Conservation (phyloP, 2,329 filamentous ascomycete genomes). For the Scedosporium aurantiacum region DNA sequence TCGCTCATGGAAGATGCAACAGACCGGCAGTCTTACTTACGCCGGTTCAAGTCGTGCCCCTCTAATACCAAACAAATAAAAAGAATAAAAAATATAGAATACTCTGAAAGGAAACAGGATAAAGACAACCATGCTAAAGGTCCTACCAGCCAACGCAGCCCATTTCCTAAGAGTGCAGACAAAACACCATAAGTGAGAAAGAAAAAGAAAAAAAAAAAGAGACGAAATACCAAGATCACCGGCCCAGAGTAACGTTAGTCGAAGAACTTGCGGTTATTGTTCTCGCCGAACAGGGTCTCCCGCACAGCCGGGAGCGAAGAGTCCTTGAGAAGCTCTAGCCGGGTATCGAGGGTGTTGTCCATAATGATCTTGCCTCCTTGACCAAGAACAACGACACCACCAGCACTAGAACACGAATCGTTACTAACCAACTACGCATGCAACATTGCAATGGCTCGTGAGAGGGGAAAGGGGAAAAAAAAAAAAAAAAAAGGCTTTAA, state of each 20-base stretch:
- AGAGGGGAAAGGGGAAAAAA: not conserved
- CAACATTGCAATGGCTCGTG: not conserved
- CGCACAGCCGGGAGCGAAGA: slow-evolving; percentile 77
- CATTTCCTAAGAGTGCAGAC: not conserved
- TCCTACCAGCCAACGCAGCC: not conserved
- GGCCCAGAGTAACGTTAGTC: slow-evolving; percentile 45
- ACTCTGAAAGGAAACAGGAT: not conserved
- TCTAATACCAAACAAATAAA: not conserved
- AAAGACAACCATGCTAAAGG: not conserved
- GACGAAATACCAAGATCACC: not conserved
- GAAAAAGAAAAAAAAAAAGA: not conserved
- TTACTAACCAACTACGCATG: not conserved
- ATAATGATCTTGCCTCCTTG: slow-evolving; percentile 91
- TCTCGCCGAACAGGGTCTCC: slow-evolving; percentile 82
- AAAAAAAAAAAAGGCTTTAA: slow-evolving; percentile 14
- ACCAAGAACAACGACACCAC: slow-evolving; percentile 71
- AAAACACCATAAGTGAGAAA: not conserved
- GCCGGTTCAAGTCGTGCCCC: not conserved
- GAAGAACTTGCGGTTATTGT: slow-evolving; percentile 89
- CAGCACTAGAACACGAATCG: slow-evolving; percentile 49
- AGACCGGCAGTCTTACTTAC: no score
- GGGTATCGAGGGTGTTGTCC: slow-evolving; percentile 95
- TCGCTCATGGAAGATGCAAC: no score
- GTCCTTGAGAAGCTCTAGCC: slow-evolving; percentile 73
- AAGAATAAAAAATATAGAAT: not conserved